A percentile compares a stretch with the other conserved stretches of the same genome.
These are phyloP conservation scores for Pseudopediastrum boryanum DNA, from an alignment of 139 green algal genomes.

Conservation along the genomic window DNA sequence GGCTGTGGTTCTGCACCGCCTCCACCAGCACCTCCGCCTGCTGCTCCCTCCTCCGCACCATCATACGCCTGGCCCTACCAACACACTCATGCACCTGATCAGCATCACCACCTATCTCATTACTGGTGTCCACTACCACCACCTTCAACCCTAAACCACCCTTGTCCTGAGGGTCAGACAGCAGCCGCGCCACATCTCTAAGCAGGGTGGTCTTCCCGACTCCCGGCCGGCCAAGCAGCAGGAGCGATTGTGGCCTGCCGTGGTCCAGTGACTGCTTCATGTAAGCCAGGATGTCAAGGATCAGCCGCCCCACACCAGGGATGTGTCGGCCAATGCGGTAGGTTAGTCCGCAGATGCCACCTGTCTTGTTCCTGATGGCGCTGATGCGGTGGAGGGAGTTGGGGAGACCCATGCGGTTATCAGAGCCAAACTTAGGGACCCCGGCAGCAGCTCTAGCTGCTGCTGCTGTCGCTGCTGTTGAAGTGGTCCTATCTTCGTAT, in stretches of 20 bases:
- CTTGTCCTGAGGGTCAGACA: constrained; percentile 25
- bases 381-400: background rate
- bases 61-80: constrained; percentile 44
- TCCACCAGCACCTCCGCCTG: constrained; percentile 47
- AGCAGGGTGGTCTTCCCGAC: constrained; percentile 63
- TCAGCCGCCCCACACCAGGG: constrained; percentile 34
- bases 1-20: constrained; percentile 57
- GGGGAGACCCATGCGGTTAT: background rate
- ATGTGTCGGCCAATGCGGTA: constrained; percentile 70
- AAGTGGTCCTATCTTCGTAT: too few relatives aligned
- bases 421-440: background rate
- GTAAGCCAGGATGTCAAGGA: constrained; percentile 60
- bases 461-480: too few relatives aligned
- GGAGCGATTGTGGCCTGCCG: background rate
- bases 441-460: too few relatives aligned
- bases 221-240: constrained; percentile 5
- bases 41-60: constrained; percentile 25
- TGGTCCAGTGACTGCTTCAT: constrained; percentile 18
- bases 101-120: constrained; percentile 57
- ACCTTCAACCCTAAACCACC: constrained; percentile 18
- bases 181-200: constrained; percentile 44
- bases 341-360: constrained; percentile 62
- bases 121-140: constrained; percentile 65
- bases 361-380: background rate
- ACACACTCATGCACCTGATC: constrained; percentile 61